Evolutionary conservation across 192 early-diverging fungal species (phyloP).

Genomic region (Pilaira anomala): DNA sequence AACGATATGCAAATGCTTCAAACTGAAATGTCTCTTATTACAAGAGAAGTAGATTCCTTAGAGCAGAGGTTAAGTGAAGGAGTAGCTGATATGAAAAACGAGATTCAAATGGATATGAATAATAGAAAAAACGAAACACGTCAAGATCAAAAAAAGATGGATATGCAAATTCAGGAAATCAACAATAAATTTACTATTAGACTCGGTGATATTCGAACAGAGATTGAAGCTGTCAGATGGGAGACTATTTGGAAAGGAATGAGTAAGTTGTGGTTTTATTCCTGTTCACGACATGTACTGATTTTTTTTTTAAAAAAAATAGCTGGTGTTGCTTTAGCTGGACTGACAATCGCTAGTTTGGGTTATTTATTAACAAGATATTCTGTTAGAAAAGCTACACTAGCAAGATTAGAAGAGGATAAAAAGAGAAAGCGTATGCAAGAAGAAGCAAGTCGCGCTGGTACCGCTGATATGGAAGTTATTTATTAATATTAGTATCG

Average conservation of each 20-base stretch:
- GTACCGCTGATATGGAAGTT: slow-evolving; percentile 35
- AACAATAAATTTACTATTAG: slow-evolving; percentile 83
- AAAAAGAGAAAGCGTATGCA: slow-evolving; percentile 27
- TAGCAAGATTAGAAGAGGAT: slow-evolving; percentile 18
- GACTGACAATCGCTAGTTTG: slow-evolving; percentile 28
- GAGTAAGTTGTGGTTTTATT: slow-evolving; percentile 34
- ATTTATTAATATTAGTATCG: slow-evolving; percentile 26
- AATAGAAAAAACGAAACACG: slow-evolving; percentile 81
- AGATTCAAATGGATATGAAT: slow-evolving; percentile 90
- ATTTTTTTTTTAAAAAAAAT: not conserved
- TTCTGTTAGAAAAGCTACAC: slow-evolving; percentile 17
- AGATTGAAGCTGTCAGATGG: slow-evolving; percentile 85
- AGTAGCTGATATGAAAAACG: slow-evolving; percentile 70
- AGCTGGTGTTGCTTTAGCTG: slow-evolving; percentile 32
- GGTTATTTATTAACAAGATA: slow-evolving; percentile 33
- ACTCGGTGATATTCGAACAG: slow-evolving; percentile 80
- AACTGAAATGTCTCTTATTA: slow-evolving; percentile 67
- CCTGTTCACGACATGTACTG: not conserved
- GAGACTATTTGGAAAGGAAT: slow-evolving; percentile 79
- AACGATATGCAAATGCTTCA: slow-evolving; percentile 76
- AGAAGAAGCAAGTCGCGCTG: slow-evolving; percentile 33
- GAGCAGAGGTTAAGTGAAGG: slow-evolving; percentile 75
- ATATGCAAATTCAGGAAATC: slow-evolving; percentile 77
- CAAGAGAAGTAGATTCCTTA: slow-evolving; percentile 76
- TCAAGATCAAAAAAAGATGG: slow-evolving; percentile 74